Conservation (phyloP, 768 basidiomycete genomes). For the Psilocybe cyanescens region DNA sequence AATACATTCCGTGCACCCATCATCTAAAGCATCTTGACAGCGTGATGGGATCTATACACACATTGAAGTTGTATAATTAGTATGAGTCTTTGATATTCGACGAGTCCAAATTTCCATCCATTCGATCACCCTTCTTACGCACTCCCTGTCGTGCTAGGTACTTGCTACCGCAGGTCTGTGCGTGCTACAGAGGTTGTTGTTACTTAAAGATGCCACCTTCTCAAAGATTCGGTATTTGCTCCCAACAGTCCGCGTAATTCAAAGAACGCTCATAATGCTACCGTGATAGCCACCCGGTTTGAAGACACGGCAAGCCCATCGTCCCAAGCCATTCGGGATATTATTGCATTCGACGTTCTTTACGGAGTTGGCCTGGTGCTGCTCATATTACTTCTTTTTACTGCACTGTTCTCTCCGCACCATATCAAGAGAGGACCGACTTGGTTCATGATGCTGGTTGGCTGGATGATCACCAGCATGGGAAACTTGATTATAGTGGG, state of each 20-base stretch:
- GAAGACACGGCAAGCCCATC: neutral
- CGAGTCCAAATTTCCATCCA: too few species aligned
- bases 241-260: neutral
- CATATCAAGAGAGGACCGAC: constrained; percentile 10
- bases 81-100: too few species aligned
- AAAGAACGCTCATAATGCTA: neutral
- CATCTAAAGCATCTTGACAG: too few species aligned
- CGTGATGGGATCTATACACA: too few species aligned
- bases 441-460: constrained; percentile 15
- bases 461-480: constrained; percentile 12
- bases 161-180: too few species aligned
- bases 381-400: constrained; percentile 12
- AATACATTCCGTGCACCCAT: too few species aligned
- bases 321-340: neutral
- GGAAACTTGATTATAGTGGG: constrained; percentile 14
- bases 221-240: neutral
- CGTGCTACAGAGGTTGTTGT: too few species aligned
- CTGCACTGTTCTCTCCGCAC: constrained; percentile 11
- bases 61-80: too few species aligned
- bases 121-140: too few species aligned
- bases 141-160: too few species aligned
- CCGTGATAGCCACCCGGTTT: neutral
- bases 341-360: constrained; percentile 18
- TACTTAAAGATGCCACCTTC: neutral
- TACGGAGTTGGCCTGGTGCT: constrained; percentile 14